Percentiles rank a stretch among this genome's conserved stretches.
These are phyloP conservation scores for Murraya paniculata DNA, from an alignment of 345 rosid genomes.

Conservation along the genomic window DNA sequence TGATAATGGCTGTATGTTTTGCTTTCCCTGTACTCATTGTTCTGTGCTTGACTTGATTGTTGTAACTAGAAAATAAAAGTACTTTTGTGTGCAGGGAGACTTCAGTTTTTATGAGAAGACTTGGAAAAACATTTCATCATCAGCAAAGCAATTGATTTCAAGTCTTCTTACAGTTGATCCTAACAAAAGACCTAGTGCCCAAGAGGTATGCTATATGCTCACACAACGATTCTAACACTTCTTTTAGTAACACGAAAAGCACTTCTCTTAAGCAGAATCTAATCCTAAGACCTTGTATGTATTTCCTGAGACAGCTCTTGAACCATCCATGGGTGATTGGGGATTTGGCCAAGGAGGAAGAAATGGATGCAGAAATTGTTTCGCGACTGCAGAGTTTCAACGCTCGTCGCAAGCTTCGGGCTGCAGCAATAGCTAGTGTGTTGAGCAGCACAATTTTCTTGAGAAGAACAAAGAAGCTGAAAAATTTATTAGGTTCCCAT, in stretches of 20 bases:
- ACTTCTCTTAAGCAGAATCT: not conserved
- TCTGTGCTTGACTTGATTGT: not conserved
- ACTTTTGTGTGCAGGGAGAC: slow-evolving; percentile 40
- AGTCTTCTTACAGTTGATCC: slow-evolving; percentile 62
- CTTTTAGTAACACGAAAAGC: not conserved
- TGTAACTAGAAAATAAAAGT: not conserved
- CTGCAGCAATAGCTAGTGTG: slow-evolving; percentile 62
- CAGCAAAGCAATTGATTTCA: slow-evolving; percentile 56
- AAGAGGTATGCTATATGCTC: slow-evolving; percentile 26
- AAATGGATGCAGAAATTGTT: slow-evolving; percentile 63
- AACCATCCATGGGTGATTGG: slow-evolving; percentile 51
- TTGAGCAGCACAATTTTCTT: slow-evolving; percentile 53
- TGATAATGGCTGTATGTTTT: slow-evolving; percentile 49
- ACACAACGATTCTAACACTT: not conserved
- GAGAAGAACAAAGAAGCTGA: slow-evolving; percentile 52
- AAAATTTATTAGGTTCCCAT: slow-evolving; percentile 46
- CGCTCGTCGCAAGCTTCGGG: slow-evolving; percentile 57
- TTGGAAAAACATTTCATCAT: slow-evolving; percentile 58
- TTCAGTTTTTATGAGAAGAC: slow-evolving; percentile 58
- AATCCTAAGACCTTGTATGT: not conserved
- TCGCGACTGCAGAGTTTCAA: slow-evolving; percentile 53
- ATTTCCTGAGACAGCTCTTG: not conserved
- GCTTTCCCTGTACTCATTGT: not conserved
- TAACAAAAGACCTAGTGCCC: slow-evolving; percentile 55
- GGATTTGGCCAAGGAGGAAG: slow-evolving; percentile 53